phyloP scores from a whole-genome alignment of 768 basidiomycete genomes.

The Clitopilus passeckerianus region DNA sequence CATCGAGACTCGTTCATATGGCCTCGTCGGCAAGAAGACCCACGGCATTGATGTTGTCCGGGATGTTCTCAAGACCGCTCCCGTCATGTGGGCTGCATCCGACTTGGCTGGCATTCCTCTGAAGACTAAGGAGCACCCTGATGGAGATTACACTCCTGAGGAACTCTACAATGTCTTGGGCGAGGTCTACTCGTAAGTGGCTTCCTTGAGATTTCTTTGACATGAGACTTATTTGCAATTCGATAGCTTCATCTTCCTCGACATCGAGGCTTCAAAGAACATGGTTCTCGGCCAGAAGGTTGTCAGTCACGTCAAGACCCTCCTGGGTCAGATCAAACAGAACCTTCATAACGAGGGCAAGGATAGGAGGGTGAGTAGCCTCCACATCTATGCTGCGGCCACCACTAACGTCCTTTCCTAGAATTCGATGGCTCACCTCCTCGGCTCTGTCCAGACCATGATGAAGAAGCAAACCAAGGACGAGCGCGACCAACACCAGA shows the following conservation, averaged over 20 bases:
- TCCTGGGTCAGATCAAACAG: constrained; percentile 53
- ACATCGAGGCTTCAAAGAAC: constrained; percentile 54
- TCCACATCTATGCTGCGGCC: constrained; percentile 6
- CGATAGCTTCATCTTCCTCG: constrained; percentile 69
- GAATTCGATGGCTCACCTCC: constrained; percentile 32
- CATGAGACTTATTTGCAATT: not conserved
- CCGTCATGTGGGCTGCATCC: constrained; percentile 64
- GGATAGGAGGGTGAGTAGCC: constrained; percentile 39
- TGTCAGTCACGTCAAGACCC: constrained; percentile 43
- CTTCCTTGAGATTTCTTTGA: not conserved
- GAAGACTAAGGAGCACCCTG: constrained; percentile 45
- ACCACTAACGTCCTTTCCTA: constrained; percentile 20
- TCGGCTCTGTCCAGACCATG: constrained; percentile 45
- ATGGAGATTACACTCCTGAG: constrained; percentile 58
- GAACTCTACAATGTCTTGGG: constrained; percentile 61
- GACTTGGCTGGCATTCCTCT: constrained; percentile 71
- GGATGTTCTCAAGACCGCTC: constrained; percentile 60
- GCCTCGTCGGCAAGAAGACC: constrained; percentile 49
- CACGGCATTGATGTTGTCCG: constrained; percentile 61
- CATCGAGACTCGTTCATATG: constrained; percentile 47
- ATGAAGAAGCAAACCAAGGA: constrained; percentile 23
- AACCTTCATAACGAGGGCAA: constrained; percentile 25
- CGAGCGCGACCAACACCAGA: constrained; percentile 37
- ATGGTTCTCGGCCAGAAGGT: constrained; percentile 51
- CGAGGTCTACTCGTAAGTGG: constrained; percentile 65